Percentiles rank a stretch among this genome's conserved stretches.
These are phyloP conservation scores for Candida chilensis DNA, from an alignment of 805 yeast genomes.

Conservation along the genomic window DNA sequence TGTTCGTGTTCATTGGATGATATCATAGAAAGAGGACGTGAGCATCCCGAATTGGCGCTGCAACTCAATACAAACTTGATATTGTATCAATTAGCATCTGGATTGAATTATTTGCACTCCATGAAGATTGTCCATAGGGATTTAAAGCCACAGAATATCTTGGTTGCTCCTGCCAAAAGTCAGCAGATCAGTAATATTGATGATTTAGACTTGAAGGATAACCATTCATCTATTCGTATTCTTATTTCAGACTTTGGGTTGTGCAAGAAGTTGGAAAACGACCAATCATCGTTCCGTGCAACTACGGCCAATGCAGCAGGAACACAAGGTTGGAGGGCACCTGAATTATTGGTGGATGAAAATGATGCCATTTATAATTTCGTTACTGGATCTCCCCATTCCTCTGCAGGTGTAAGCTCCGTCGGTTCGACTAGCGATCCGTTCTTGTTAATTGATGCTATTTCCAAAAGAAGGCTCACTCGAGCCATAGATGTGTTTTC, in stretches of 20 bases:
- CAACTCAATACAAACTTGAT: conserved; percentile 43
- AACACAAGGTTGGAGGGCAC: conserved; percentile 98
- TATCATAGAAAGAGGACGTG: conserved; percentile 48
- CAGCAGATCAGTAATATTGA: conserved; percentile 7
- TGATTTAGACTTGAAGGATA: conserved; percentile 2
- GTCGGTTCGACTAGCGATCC: too few species aligned
- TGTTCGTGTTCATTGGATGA: conserved; percentile 89
- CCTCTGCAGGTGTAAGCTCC: too few species aligned
- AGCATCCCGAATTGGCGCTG: conserved; percentile 24
- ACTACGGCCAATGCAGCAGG: conserved; percentile 93
- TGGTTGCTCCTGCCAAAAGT: conserved; percentile 65
- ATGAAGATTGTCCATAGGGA: conserved; percentile 92
- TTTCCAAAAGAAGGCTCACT: conserved; percentile 56
- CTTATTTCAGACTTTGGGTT: conserved; percentile 93
- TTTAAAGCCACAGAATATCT: conserved; percentile 87
- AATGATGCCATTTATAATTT: conserved; percentile 16
- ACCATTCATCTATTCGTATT: conserved; percentile 45
- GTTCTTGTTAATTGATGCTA: conserved; percentile 25
- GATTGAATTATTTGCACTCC: conserved; percentile 80
- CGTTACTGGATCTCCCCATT: conserved; percentile 7
- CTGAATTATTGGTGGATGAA: conserved; percentile 58
- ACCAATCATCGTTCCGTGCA: conserved; percentile 88
- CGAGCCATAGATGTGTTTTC: conserved; percentile 91
- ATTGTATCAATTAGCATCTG: conserved; percentile 71
- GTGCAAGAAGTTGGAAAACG: conserved; percentile 85